A percentile compares a stretch with the other conserved stretches of the same genome.
phyloP scores from a whole-genome alignment of 2,329 filamentous ascomycete species.

The Trichoderma simmonsii region DNA sequence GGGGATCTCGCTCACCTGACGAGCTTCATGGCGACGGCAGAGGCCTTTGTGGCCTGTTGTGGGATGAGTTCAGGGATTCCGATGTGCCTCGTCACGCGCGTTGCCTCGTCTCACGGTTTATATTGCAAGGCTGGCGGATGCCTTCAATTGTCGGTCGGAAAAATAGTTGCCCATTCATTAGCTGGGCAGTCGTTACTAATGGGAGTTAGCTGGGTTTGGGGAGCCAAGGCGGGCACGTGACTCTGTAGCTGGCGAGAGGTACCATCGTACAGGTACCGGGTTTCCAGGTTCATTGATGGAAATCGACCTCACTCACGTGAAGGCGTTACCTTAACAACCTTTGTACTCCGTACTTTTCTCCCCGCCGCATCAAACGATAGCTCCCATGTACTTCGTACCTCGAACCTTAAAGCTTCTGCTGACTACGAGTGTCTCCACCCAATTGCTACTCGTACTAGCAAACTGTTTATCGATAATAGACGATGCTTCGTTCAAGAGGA shows the following conservation, averaged over 20 bases:
- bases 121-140: constrained; percentile 19
- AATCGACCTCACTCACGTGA: not conserved
- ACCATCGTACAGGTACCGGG: not conserved
- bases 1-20: constrained; percentile 66
- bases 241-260: not conserved
- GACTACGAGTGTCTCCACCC: not conserved
- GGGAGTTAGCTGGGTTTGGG: not conserved
- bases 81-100: constrained; percentile 10
- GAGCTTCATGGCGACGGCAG: constrained; percentile 79
- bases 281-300: not conserved
- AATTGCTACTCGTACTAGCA: not conserved
- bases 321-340: not conserved
- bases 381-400: not conserved
- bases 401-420: not conserved
- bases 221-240: constrained; percentile 1
- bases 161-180: constrained; percentile 25
- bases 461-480: constrained; percentile 14
- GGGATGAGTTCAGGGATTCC: constrained; percentile 15
- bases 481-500: not conserved
- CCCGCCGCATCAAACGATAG: not conserved
- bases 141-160: constrained; percentile 33
- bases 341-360: not conserved
- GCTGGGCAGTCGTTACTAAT: not conserved
- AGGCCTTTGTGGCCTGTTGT: constrained; percentile 12
- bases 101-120: constrained; percentile 16